Evolutionary conservation across 2,329 filamentous ascomycete species (phyloP), one percentile per base, ranked within the genome.

Genomic region (Epichloe aotearoae): DNA sequence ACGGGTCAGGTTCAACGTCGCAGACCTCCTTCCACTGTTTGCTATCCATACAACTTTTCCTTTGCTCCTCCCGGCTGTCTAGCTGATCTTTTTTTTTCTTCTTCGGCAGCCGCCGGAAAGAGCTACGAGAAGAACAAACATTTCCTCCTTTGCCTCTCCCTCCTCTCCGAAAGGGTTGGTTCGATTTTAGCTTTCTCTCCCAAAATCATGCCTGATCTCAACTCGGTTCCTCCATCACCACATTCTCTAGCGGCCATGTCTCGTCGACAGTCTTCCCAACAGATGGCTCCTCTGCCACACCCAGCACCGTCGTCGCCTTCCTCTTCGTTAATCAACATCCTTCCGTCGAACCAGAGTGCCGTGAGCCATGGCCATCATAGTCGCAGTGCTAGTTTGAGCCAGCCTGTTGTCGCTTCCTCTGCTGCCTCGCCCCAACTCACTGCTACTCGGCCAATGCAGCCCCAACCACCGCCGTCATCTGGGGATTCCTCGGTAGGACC

Each of bases 301-400:
- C 54, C 72, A 3, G 51, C 33, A 4, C 17, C 38, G 4, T 44
- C 52, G 19, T 30, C 49, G 36, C 37, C 38, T 3, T 45, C 58
- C 5, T 69, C 72, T 23, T 66, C 73, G 6, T 71, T 73, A 14
- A 66, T 79, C 33, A 75, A 80, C 54, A 76, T 82, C 56, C 70
- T 81, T 19, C 78, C 77, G 2, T 78, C 75, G 23, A 78, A 77
- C 63, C 75, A 77, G 61, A 68, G 61, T 47, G 65, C 72, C 41
- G 68, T 79, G 52, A 73, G 73, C 59, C 57, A 55, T 12, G 33
- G 50, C 7, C 55, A 50, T 49, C 55, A 52, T 47, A 53, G 50
- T 46, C 54, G 46, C 11, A 50, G 47, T 34, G 41, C 46, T 6
- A 54, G 54, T 47, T 26, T 56, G 53, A 50, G 41, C 49, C 50